phyloP scores from a whole-genome alignment of 2,329 filamentous ascomycete genomes.

The Phaeosphaeria sp. region DNA sequence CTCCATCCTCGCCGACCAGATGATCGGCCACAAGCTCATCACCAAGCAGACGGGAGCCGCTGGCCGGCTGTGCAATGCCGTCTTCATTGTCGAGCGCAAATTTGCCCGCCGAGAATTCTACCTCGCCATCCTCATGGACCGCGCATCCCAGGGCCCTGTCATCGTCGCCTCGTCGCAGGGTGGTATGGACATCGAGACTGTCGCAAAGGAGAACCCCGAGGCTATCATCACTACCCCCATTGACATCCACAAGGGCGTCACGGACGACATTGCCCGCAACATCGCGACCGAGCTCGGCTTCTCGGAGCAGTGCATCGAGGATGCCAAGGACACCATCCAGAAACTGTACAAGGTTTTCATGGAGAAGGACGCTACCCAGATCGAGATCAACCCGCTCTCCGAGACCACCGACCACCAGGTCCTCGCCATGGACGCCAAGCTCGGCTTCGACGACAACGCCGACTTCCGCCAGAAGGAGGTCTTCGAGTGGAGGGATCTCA shows the following conservation, averaged over 20 bases:
- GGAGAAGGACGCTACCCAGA: conserved; percentile 98
- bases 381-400: conserved; percentile 98
- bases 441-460: conserved; percentile 98
- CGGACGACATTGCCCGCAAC: conserved; percentile 88
- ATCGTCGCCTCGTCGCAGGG: conserved; percentile 98
- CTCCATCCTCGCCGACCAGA: conserved; percentile 97
- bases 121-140: conserved; percentile 98
- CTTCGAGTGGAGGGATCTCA: conserved; percentile 90
- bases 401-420: conserved; percentile 99
- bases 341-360: conserved; percentile 99
- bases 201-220: conserved; percentile 96
- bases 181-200: conserved; percentile 98
- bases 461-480: conserved; percentile 98
- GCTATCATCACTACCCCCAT: conserved; percentile 94
- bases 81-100: conserved; percentile 99
- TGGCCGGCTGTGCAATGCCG: conserved; percentile 93
- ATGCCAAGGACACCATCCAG: conserved; percentile 95
- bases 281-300: conserved; percentile 94
- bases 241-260: conserved; percentile 93
- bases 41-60: conserved; percentile 98
- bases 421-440: conserved; percentile 99
- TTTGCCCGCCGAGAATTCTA: conserved; percentile 99
- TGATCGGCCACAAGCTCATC: conserved; percentile 99
- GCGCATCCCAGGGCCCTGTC: conserved; percentile 85
- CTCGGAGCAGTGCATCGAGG: conserved; percentile 95